Base-by-base conservation (phyloP, 2,329 filamentous ascomycete species). In the Diplodia mutila region DNA sequence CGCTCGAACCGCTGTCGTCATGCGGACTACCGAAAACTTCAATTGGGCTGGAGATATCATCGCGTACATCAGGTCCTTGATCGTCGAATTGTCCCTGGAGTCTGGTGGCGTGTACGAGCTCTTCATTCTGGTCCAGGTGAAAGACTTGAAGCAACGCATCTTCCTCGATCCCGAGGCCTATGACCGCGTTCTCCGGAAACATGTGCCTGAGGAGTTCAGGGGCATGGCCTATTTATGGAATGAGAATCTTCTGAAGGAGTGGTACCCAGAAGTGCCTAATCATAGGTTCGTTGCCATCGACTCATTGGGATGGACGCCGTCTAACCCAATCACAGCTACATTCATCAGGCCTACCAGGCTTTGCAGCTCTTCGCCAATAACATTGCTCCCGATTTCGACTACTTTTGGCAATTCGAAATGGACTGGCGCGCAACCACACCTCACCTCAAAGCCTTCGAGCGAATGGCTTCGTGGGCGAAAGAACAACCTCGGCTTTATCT, bases 321-420 rank as follows among this genome's bases (percentile, higher is more conserved):
- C 23, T 67, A 25, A 67, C 34, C 21, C 4, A 39, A 67, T 82
- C 80, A 79, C 78, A 83, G 68, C 80, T 83, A 12, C 83, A 83
- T 72, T 82, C 78, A 81, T 32, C 89, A 92, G 73, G 61, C 67
- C 7, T 92, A 89, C 83, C 84, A 92, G 71, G 89, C 90, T 7
- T 84, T 93, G 2, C 91, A 93, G 75, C 89, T 89, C 78, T 93
- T 94, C 74, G 87, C 87, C 67, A 76, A 80, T 68, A 85, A 90
- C 72, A 89, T 90, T 64, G 89, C 93, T 72, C 91, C 91, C 0
- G 88, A 94, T 72, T 95, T 91, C 70, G 90, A 93, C 72, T 93
- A 87, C 72, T 85, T 93, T 71, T 84, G 92, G 91, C 94, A 94
- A 76, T 94, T 91, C 91, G 92, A 95, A 76, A 91, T 93, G 80